Base-by-base conservation (phyloP, 2,329 filamentous ascomycete genomes). In the Grosmannia clavigera region DNA sequence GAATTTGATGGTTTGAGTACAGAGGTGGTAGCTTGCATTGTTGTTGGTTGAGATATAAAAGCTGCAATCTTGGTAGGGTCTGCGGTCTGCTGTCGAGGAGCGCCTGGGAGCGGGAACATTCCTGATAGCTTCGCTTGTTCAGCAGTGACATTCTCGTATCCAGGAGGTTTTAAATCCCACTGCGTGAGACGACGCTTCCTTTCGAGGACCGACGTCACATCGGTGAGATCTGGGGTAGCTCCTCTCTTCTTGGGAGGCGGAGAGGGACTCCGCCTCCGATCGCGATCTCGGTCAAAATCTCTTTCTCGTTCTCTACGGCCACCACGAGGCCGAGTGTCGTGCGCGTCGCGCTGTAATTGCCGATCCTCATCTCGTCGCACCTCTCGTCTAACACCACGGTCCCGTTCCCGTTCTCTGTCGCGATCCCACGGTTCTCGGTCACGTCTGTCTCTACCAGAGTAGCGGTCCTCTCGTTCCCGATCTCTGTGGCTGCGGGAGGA, bases 91-190 rank as follows among this genome's bases (percentile, higher is more conserved):
- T 96, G 91, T 66, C 94, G 85, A 59, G 94, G 94, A 63, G 94
- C 94, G 65, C 94, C 94, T 3, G 94, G 94, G 54, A 99, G 83
- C 62, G 95, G 92, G 77, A 99, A 99, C 94, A 99, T 96, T 77
- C 92, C 87, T 66, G 95, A 99, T 53, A 99, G 81, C 78, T 99
- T 99, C 57, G 94, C 95, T 73, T 99, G 95, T 74, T 99, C 95
- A 27, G 94, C 91, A 2, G 94, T 96, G 65, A 99, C 92, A 73
- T 94, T 95, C 70, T 99, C 95, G 70, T 99, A 99, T 53, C 94
- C 92, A 19, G 91, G 90, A 6, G 94, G 94, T 76, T 99, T 99
- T 73, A 99, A 96, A 72, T 99, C 95, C 94, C 94, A 99, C 74
- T 99, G 95, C 43, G 92, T 97, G 78, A 99, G 78, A 62, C 94